phyloP scores from a whole-genome alignment of 331 rosid genomes.

The Dryas integrifolia region DNA sequence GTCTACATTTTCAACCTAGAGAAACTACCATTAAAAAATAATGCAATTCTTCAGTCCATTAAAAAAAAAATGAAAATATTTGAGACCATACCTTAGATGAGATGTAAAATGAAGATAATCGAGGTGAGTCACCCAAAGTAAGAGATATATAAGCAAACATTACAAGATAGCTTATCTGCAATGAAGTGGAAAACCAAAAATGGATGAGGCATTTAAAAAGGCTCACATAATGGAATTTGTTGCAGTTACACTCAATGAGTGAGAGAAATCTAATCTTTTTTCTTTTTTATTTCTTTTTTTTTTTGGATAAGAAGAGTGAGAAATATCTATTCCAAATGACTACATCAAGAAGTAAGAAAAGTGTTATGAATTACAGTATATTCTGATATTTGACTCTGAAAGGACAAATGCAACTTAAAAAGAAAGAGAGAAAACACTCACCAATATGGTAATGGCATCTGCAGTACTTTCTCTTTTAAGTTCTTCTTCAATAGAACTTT shows the following conservation, averaged over 20 bases:
- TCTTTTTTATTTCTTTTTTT: no score
- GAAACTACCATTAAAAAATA: neutral
- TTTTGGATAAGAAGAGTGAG: neutral
- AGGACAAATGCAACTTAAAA: constrained; percentile 9
- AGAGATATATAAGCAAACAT: constrained; percentile 98
- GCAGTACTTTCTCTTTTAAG: constrained; percentile 95
- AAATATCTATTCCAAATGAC: neutral
- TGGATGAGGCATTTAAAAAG: constrained; percentile 15
- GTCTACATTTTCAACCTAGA: constrained; percentile 5
- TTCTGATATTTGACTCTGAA: constrained; percentile 1
- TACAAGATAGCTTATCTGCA: constrained; percentile 98
- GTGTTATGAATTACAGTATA: neutral
- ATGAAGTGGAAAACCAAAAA: constrained; percentile 21
- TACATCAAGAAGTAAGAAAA: neutral
- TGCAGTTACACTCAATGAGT: neutral
- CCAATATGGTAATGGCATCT: constrained; percentile 90
- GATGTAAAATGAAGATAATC: constrained; percentile 61
- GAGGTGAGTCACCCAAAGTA: constrained; percentile 87
- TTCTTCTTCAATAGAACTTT: constrained; percentile 96
- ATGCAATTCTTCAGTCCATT: neutral
- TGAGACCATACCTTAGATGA: constrained; percentile 76
- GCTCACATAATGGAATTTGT: neutral
- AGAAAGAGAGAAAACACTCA: constrained; percentile 33
- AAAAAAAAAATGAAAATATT: constrained; percentile 9
- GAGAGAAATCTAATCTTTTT: no score